Conservation (phyloP, 2,329 filamentous ascomycete genomes). For the Plectosphaerella cucumerina region DNA sequence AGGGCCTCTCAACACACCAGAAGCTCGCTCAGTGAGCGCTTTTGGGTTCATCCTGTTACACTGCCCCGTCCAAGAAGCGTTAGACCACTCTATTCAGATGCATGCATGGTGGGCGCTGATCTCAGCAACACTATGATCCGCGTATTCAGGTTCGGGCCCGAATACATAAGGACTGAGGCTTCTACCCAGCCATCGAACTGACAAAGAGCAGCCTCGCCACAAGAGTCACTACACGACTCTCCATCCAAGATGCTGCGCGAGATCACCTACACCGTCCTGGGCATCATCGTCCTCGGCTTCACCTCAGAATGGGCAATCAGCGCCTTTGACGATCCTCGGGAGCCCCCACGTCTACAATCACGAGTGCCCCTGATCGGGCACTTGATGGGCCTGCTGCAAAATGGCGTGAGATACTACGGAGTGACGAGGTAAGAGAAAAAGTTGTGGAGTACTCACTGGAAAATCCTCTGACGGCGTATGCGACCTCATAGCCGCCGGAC, state of each 20-base stretch:
- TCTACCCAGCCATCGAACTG: neutral
- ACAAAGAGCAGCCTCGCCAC: neutral
- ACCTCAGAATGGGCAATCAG: conserved; percentile 1
- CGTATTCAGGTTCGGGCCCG: neutral
- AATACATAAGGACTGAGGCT: neutral
- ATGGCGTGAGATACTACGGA: conserved; percentile 7
- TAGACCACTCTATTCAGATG: neutral
- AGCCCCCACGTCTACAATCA: conserved; percentile 5
- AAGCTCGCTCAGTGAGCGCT: too few species aligned
- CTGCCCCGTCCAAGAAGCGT: neutral
- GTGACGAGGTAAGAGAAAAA: conserved; percentile 4
- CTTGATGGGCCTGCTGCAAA: conserved; percentile 6
- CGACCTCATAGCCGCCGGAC: neutral
- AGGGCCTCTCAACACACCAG: too few species aligned
- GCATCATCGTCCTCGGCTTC: conserved; percentile 3
- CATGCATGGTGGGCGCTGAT: neutral
- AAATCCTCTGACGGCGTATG: neutral
- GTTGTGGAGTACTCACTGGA: neutral
- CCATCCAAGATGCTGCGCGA: conserved; percentile 4
- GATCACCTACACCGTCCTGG: neutral
- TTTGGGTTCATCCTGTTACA: too few species aligned
- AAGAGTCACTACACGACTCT: neutral
- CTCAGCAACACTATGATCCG: neutral
- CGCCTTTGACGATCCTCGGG: conserved; percentile 4
- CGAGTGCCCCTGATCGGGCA: conserved; percentile 11